Conservation (phyloP, 495 filamentous ascomycete species). For the Halenospora varia region DNA sequence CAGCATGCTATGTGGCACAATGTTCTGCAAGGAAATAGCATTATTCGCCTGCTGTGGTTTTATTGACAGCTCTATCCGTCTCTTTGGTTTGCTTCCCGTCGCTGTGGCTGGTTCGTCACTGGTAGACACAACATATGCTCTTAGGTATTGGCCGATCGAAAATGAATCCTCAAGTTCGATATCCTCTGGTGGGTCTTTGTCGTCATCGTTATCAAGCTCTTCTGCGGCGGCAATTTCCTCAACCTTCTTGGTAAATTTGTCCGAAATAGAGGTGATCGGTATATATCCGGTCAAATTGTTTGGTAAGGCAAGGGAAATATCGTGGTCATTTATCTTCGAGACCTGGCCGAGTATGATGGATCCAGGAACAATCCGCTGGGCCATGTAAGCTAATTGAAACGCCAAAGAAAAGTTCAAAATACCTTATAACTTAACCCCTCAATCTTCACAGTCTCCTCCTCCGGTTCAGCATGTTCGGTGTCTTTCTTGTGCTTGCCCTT, state of each 20-base stretch:
- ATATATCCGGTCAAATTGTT: slow-evolving; percentile 92
- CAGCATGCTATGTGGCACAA: slow-evolving; percentile 67
- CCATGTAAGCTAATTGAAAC: slow-evolving; percentile 28
- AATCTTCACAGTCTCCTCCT: slow-evolving; percentile 63
- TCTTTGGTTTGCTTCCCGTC: slow-evolving; percentile 57
- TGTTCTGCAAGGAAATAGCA: slow-evolving; percentile 62
- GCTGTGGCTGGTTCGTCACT: slow-evolving; percentile 46
- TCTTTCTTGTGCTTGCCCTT: slow-evolving; percentile 54
- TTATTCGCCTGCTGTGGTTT: slow-evolving; percentile 71
- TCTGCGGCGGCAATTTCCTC: slow-evolving; percentile 60
- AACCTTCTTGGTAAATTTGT: slow-evolving; percentile 60
- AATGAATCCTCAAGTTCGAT: slow-evolving; percentile 67
- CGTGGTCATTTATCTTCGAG: slow-evolving; percentile 70
- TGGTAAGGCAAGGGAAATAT: slow-evolving; percentile 76
- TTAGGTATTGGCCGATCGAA: slow-evolving; percentile 80
- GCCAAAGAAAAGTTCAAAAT: slow-evolving; percentile 18
- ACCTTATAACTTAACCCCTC: slow-evolving; percentile 91
- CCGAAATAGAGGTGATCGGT: slow-evolving; percentile 84
- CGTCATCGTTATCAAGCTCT: slow-evolving; percentile 47
- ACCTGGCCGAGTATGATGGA: slow-evolving; percentile 85
- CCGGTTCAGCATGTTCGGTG: slow-evolving; percentile 31
- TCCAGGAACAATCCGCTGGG: slow-evolving; percentile 73
- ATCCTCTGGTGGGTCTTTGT: slow-evolving; percentile 41
- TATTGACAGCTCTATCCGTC: slow-evolving; percentile 79
- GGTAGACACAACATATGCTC: slow-evolving; percentile 78